A percentile compares a stretch with the other conserved stretches of the same genome.
phyloP scores from a whole-genome alignment of 805 yeast species.

The Candida koratica region DNA sequence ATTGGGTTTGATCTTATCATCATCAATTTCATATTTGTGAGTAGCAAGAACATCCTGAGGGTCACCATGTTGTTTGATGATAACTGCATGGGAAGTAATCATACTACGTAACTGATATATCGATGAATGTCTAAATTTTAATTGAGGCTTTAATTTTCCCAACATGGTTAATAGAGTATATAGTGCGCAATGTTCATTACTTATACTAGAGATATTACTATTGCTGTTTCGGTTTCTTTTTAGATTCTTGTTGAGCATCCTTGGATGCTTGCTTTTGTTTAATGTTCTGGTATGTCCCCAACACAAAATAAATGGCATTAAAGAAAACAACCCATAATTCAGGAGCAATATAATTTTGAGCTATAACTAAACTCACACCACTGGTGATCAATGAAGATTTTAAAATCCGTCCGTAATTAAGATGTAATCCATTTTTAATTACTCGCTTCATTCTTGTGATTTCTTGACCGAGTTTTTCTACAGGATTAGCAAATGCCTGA shows the following conservation, averaged over 20 bases:
- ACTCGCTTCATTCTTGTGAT: slow-evolving; percentile 16
- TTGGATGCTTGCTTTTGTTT: slow-evolving; percentile 20
- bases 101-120: slow-evolving; percentile 22
- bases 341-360: slow-evolving; percentile 55
- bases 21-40: slow-evolving; percentile 50
- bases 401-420: slow-evolving; percentile 44
- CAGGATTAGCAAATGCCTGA: slow-evolving; percentile 9
- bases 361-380: slow-evolving; percentile 47
- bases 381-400: slow-evolving; percentile 54
- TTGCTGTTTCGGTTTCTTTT: too few species aligned
- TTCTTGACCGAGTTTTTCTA: slow-evolving; percentile 14
- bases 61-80: slow-evolving; percentile 66
- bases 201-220: too few species aligned
- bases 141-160: slow-evolving; percentile 4
- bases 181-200: too few species aligned
- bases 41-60: slow-evolving; percentile 53
- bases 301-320: slow-evolving; percentile 51
- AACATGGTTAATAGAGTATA: too few species aligned
- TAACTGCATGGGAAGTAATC: slow-evolving; percentile 60
- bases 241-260: too few species aligned
- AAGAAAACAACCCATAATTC: slow-evolving; percentile 65
- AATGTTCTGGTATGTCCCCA: slow-evolving; percentile 62
- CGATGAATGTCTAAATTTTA: too few species aligned
- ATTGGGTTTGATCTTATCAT: slow-evolving; percentile 37
- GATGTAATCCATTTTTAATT: slow-evolving; percentile 32